Base-by-base conservation (phyloP, 202 grass and related monocot species). In the Zizania palustris region DNA sequence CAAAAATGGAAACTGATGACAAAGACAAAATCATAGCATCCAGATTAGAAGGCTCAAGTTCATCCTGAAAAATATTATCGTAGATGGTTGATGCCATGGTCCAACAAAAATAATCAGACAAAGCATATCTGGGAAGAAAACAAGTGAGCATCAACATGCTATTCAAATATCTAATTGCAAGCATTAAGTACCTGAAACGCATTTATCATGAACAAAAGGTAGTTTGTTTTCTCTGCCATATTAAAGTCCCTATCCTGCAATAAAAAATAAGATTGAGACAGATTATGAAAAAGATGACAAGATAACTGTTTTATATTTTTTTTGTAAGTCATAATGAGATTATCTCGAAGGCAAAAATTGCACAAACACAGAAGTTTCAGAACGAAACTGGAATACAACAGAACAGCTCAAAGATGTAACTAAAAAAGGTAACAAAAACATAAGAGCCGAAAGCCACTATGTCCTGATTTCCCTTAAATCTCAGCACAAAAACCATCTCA, bases 151-250 rank as follows among this genome's bases (percentile, higher is more conserved):
- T 75, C 8, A 60, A 16, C 51, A 65, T 76, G 42, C 21, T 20
- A 72, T 60, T 19, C 37, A 60, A 77, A 66, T 54, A 44, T 19
- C 54, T 22, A 16, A 15, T 35, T 60, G 11, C n/a, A 56, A 76
- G 22, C 36, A 46, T 18, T 20, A 53, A 71, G 39, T 90, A 96
- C 92, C 92, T 99, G 89, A 84, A 99, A 99, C 7, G 87, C 87
- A 85, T 99, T 92, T 83, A 99, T 99, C 89, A 99, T 87, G 85
- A 95, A 99, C 60, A 99, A 71, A 15, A 99, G 90, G 63, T 99
- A 95, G 71, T 95, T 99, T 45, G 92, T 99, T 79, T 90, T 99
- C 81, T 99, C 96, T 41, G 92, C 81, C 88, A 89, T 95, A 72
- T 63, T 87, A 68, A 89, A 73, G 7, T 74, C 21, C 78, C 81